These are phyloP conservation scores for Mucor lusitanicus DNA, from an alignment of 371 early-diverging fungal species.

Conservation along the genomic window DNA sequence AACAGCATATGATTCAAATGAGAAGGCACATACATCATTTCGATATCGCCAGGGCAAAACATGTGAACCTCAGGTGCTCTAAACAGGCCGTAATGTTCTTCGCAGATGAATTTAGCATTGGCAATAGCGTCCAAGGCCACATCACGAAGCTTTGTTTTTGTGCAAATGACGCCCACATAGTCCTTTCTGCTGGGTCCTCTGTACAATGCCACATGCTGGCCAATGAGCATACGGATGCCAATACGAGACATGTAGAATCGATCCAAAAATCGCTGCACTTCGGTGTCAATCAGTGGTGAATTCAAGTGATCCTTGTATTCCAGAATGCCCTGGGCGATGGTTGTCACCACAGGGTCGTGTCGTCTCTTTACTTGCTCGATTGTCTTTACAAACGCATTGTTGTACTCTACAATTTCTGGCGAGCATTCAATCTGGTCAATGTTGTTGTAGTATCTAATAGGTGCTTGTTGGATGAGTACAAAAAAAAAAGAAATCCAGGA, in stretches of 20 bases:
- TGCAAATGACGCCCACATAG: constrained; percentile 96
- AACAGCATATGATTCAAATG: constrained; percentile 98
- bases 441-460: constrained; percentile 63
- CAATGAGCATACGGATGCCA: constrained; percentile 95
- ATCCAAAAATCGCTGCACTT: constrained; percentile 91
- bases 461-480: constrained; percentile 29
- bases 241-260: constrained; percentile 98
- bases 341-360: constrained; percentile 94
- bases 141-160: constrained; percentile 78
- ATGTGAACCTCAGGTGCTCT: constrained; percentile 83
- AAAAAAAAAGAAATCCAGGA: background rate
- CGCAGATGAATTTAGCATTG: constrained; percentile 91
- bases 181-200: constrained; percentile 62
- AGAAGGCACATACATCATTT: constrained; percentile 96
- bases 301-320: constrained; percentile 84
- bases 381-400: constrained; percentile 77
- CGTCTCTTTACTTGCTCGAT: constrained; percentile 91
- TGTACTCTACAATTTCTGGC: constrained; percentile 77
- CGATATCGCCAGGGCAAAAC: constrained; percentile 81
- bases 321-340: constrained; percentile 89
- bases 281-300: constrained; percentile 69
- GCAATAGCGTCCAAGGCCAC: constrained; percentile 88
- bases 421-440: constrained; percentile 65
- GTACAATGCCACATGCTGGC: constrained; percentile 80
- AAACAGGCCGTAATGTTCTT: constrained; percentile 88